Percentiles rank a stretch among this genome's conserved stretches.
These are phyloP conservation scores for Bipolaris bicolor DNA, from an alignment of 2,329 filamentous ascomycete species.

Conservation along the genomic window DNA sequence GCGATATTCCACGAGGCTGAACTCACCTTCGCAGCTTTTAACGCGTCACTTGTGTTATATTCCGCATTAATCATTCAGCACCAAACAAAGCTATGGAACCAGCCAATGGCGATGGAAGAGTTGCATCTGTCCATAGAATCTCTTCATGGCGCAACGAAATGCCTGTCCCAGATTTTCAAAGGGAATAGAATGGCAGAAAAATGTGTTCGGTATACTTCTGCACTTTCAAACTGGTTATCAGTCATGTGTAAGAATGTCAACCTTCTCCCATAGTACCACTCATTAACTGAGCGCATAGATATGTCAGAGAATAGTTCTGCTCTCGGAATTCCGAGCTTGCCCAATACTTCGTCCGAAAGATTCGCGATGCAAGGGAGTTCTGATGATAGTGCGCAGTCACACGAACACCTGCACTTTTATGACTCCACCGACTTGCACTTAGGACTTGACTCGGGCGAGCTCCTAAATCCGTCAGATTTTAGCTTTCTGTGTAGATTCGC, in stretches of 20 bases:
- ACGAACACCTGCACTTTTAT: conserved; percentile 7
- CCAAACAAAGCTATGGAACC: conserved; percentile 10
- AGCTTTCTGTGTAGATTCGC: not conserved
- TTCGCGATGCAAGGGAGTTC: not conserved
- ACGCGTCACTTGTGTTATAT: conserved; percentile 43
- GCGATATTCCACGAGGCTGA: not conserved
- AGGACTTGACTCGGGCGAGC: conserved; percentile 12
- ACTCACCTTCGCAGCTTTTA: conserved; percentile 22
- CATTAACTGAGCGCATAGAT: not conserved
- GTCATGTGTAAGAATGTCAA: conserved; percentile 9
- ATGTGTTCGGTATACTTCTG: conserved; percentile 16
- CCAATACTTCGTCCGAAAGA: not conserved
- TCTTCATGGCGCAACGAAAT: conserved; percentile 17
- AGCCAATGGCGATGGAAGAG: conserved; percentile 9
- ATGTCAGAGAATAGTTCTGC: not conserved
- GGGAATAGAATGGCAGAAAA: conserved; percentile 21
- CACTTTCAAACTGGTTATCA: conserved; percentile 10
- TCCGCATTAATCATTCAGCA: conserved; percentile 32
- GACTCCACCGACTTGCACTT: conserved; percentile 17
- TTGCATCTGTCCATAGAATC: conserved; percentile 12
- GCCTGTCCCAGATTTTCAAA: conserved; percentile 15
- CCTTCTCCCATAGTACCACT: not conserved
- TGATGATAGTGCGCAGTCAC: not conserved
- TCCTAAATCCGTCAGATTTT: conserved; percentile 3
- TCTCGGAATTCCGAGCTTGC: not conserved